A percentile compares a stretch with the other conserved stretches of the same genome.
Evolutionary conservation across 257 asterid species (phyloP).

Genomic region (Penstemon eatonii): DNA sequence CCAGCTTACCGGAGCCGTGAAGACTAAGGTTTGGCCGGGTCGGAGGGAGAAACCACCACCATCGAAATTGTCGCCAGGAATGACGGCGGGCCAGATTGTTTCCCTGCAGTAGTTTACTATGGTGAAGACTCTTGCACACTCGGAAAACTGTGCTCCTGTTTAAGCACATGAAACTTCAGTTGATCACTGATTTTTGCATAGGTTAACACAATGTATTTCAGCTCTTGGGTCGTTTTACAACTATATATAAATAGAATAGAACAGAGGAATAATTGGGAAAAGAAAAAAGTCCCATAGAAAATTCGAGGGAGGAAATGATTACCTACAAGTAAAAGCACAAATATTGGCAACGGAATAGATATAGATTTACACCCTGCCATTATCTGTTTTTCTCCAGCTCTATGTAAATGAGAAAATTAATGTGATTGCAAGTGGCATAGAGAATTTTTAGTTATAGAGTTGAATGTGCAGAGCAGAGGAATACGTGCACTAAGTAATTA

Average conservation of each 20-base stretch:
- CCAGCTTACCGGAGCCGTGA: constrained; percentile 78
- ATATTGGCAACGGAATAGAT: constrained; percentile 2
- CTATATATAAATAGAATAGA: too few relatives aligned
- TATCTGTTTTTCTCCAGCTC: neutral
- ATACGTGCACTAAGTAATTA: constrained; percentile 42
- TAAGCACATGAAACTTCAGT: neutral
- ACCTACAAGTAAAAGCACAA: constrained; percentile 42
- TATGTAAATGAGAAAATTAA: neutral
- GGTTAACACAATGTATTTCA: too few relatives aligned
- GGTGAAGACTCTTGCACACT: constrained; percentile 71
- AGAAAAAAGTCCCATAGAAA: neutral
- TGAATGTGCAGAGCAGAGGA: constrained; percentile 8
- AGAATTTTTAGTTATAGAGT: neutral
- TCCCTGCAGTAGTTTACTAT: constrained; percentile 72
- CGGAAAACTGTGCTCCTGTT: constrained; percentile 47
- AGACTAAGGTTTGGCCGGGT: constrained; percentile 53
- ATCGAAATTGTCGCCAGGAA: constrained; percentile 65
- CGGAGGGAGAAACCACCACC: constrained; percentile 81
- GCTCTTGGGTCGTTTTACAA: neutral
- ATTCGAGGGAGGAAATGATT: neutral
- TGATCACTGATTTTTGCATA: neutral
- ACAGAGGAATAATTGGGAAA: too few relatives aligned
- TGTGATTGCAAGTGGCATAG: constrained; percentile 1
- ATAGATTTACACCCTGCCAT: neutral
- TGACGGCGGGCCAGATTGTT: constrained; percentile 86